Conservation (phyloP, 768 basidiomycete genomes). For the Mycena belliarum region DNA sequence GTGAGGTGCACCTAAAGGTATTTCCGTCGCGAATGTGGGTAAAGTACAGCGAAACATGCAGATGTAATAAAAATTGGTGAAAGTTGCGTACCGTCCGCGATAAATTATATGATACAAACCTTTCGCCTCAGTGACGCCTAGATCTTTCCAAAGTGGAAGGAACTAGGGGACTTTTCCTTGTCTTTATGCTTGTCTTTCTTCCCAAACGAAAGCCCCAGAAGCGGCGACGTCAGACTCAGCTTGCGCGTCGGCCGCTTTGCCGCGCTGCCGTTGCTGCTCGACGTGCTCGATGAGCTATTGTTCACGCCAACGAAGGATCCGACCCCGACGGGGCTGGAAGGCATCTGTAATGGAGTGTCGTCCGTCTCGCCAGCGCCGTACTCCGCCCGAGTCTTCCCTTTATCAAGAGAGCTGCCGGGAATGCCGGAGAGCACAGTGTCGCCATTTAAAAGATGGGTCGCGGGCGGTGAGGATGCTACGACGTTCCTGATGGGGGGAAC, state of each 20-base stretch:
- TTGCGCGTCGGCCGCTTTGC: conserved; percentile 54
- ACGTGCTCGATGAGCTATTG: conserved; percentile 20
- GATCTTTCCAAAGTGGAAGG: conserved; percentile 20
- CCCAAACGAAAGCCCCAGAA: conserved; percentile 60
- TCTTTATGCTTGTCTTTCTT: conserved; percentile 53
- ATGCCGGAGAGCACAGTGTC: neutral
- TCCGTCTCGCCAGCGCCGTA: conserved; percentile 14
- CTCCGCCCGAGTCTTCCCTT: conserved; percentile 10
- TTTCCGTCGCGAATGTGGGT: conserved; percentile 12
- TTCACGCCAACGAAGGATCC: conserved; percentile 17
- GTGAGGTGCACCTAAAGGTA: conserved; percentile 21
- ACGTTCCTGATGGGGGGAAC: conserved; percentile 13
- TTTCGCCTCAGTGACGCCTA: neutral
- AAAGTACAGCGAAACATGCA: conserved; percentile 20
- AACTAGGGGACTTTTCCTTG: conserved; percentile 34
- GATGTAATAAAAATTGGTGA: conserved; percentile 30
- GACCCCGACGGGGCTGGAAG: conserved; percentile 22
- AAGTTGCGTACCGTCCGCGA: conserved; percentile 19
- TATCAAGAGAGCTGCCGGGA: conserved; percentile 5
- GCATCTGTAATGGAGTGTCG: conserved; percentile 16
- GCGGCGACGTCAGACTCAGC: conserved; percentile 65
- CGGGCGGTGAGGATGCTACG: neutral
- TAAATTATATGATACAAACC: conserved; percentile 9
- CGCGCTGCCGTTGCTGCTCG: conserved; percentile 23
- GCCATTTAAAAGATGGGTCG: conserved; percentile 2